These are phyloP conservation scores for Evernia prunastri DNA, from an alignment of 495 filamentous ascomycete species.

Conservation along the genomic window DNA sequence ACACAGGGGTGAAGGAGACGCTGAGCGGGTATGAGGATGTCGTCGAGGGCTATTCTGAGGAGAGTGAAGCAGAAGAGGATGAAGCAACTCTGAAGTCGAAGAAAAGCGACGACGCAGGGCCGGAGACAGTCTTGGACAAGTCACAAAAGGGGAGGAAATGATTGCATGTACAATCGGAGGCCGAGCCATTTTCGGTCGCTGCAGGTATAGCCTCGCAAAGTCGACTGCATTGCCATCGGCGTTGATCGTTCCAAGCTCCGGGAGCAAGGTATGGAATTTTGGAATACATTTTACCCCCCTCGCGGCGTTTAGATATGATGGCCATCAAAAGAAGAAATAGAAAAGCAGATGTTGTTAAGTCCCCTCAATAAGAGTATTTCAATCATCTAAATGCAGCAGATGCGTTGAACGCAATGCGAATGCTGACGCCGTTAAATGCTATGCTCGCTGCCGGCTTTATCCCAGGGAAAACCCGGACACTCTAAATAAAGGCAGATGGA, in stretches of 20 bases:
- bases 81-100: constrained; percentile 16
- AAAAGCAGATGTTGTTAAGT: neutral
- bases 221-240: constrained; percentile 8
- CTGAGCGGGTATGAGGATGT: constrained; percentile 17
- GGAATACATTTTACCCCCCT: constrained; percentile 13
- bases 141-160: constrained; percentile 2
- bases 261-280: neutral
- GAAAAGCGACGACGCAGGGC: constrained; percentile 9
- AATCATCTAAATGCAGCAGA: neutral
- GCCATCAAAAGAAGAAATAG: neutral
- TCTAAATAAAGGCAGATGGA: neutral
- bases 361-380: neutral
- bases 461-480: too few relatives aligned
- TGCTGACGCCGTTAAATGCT: neutral
- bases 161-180: neutral
- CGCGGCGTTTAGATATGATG: constrained; percentile 4
- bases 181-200: neutral
- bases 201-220: neutral
- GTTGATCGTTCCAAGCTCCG: neutral
- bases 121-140: constrained; percentile 9
- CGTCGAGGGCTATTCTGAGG: constrained; percentile 16
- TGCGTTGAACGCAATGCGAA: neutral
- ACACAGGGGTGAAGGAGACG: constrained; percentile 23
- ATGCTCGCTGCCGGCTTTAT: neutral
- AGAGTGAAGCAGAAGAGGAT: constrained; percentile 17